These are phyloP conservation scores for Aquilaria malaccensis DNA, from an alignment of 345 rosid species.

Conservation along the genomic window DNA sequence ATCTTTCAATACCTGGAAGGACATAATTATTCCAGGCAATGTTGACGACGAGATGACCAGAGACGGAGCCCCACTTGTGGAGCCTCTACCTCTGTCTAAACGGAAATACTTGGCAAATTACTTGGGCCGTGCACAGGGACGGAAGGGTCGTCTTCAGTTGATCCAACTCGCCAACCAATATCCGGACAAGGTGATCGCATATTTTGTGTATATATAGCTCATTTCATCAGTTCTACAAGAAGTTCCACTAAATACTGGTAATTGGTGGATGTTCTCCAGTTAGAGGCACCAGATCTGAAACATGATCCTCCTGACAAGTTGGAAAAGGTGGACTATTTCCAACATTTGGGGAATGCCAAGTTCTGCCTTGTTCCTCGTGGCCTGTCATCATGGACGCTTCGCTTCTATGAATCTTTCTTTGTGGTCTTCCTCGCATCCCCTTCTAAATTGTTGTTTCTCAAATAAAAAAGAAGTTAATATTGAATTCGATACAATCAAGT, in stretches of 20 bases:
- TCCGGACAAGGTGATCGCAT: constrained; percentile 62
- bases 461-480: not conserved
- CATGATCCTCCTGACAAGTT: constrained; percentile 71
- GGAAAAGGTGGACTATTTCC: constrained; percentile 72
- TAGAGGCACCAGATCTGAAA: constrained; percentile 93
- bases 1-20: constrained; percentile 96
- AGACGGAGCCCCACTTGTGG: constrained; percentile 36
- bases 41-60: constrained; percentile 85
- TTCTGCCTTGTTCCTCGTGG: constrained; percentile 98
- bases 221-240: no score
- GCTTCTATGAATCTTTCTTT: constrained; percentile 88
- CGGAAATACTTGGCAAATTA: constrained; percentile 86
- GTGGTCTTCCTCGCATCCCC: constrained; percentile 40
- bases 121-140: constrained; percentile 89
- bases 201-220: no score
- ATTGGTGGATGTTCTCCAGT: constrained; percentile 28
- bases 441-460: constrained; percentile 7
- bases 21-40: constrained; percentile 93
- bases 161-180: constrained; percentile 72
- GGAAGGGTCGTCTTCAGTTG: constrained; percentile 67
- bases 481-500: not conserved
- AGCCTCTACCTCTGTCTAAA: constrained; percentile 67
- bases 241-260: no score
- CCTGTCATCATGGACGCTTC: constrained; percentile 96
- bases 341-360: constrained; percentile 81